phyloP scores from a whole-genome alignment of 1,284 basidiomycete species.

The Anthracocystis panici-leucophaei region DNA sequence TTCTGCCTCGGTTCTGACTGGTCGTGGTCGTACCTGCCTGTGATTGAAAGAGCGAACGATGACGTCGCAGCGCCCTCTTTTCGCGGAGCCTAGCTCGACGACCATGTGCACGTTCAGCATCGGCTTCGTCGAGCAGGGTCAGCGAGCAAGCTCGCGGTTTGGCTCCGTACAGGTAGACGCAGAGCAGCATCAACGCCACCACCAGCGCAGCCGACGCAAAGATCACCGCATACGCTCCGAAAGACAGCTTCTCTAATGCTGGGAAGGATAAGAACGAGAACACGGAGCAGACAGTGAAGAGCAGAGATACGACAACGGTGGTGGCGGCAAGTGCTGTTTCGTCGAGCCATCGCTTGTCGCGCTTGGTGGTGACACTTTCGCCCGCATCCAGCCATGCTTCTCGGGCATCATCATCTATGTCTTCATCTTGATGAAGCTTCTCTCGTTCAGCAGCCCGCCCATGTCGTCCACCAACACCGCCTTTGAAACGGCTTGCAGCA shows the following conservation, averaged over 20 bases:
- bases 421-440: background rate
- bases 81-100: constrained; percentile 16
- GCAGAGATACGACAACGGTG: constrained; percentile 18
- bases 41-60: constrained; percentile 16
- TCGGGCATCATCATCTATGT: background rate
- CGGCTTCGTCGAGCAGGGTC: constrained; percentile 25
- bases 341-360: constrained; percentile 45
- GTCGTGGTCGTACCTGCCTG: constrained; percentile 7
- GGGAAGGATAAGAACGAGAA: constrained; percentile 22
- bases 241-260: constrained; percentile 23
- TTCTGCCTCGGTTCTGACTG: background rate
- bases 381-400: constrained; percentile 34
- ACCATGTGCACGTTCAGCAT: constrained; percentile 21
- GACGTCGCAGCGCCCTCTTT: constrained; percentile 20
- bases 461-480: constrained; percentile 19
- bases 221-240: constrained; percentile 32
- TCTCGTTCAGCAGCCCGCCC: constrained; percentile 4
- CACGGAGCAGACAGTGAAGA: constrained; percentile 24
- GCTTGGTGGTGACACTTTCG: constrained; percentile 14
- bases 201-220: constrained; percentile 34
- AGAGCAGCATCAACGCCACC: constrained; percentile 15
- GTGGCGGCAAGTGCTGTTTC: constrained; percentile 34
- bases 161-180: constrained; percentile 41
- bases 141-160: constrained; percentile 21
- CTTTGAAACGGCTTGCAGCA: constrained; percentile 20